phyloP scores from a whole-genome alignment of 495 filamentous ascomycete genomes.

The Lentithecium fluviatile region DNA sequence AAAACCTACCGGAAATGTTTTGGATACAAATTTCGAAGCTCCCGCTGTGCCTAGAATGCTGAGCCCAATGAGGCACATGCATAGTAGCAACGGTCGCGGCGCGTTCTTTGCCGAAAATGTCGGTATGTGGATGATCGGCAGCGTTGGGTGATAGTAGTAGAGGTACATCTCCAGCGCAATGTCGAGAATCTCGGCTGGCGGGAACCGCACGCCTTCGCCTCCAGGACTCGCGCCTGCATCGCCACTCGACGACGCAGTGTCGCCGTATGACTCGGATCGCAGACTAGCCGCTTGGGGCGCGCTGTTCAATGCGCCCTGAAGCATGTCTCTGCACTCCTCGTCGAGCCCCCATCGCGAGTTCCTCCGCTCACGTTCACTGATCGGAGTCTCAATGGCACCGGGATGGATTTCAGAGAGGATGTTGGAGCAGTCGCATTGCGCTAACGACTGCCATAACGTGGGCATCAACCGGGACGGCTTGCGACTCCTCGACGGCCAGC shows the following conservation, averaged over 20 bases:
- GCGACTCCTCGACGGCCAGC: slow-evolving; percentile 50
- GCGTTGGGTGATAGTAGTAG: slow-evolving; percentile 51
- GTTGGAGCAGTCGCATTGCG: slow-evolving; percentile 48
- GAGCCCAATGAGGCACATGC: slow-evolving; percentile 56
- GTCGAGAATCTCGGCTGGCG: slow-evolving; percentile 55
- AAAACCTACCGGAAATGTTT: slow-evolving; percentile 48
- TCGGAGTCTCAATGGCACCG: slow-evolving; percentile 32
- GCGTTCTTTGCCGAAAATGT: slow-evolving; percentile 53
- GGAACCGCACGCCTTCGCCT: slow-evolving; percentile 43
- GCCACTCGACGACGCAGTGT: slow-evolving; percentile 37
- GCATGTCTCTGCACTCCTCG: slow-evolving; percentile 50
- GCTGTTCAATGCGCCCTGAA: slow-evolving; percentile 42
- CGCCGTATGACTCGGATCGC: slow-evolving; percentile 27
- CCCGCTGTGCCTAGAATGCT: slow-evolving; percentile 53
- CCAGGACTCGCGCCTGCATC: slow-evolving; percentile 32
- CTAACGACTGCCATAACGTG: slow-evolving; percentile 50
- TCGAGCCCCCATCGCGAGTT: slow-evolving; percentile 50
- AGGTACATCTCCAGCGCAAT: slow-evolving; percentile 58
- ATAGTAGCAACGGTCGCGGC: slow-evolving; percentile 46
- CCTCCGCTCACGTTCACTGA: slow-evolving; percentile 39
- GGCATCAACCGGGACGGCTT: slow-evolving; percentile 51
- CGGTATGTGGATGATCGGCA: slow-evolving; percentile 54
- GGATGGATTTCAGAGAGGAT: slow-evolving; percentile 45
- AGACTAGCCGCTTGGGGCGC: slow-evolving; percentile 25
- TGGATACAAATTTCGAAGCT: slow-evolving; percentile 50